These are phyloP conservation scores for Taphrina confusa DNA, from an alignment of 1,139 yeast species.

Conservation along the genomic window DNA sequence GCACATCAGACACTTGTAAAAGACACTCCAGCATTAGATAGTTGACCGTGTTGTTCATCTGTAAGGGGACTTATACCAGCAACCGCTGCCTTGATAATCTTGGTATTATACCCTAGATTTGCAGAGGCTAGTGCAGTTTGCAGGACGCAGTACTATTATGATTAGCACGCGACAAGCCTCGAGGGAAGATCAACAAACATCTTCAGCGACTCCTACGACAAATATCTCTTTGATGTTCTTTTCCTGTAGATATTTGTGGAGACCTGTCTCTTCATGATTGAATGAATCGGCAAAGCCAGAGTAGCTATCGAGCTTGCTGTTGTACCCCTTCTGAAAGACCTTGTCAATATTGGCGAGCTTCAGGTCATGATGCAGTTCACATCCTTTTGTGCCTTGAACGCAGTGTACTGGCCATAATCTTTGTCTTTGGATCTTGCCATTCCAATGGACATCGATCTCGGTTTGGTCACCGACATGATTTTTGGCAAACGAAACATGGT, in stretches of 20 bases:
- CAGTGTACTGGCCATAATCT: constrained; percentile 29
- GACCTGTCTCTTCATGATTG: constrained; percentile 18
- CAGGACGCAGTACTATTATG: constrained; percentile 12
- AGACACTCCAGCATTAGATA: neutral
- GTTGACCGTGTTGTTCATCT: neutral
- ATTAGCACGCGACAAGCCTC: neutral
- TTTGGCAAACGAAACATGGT: constrained; percentile 25
- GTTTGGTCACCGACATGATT: constrained; percentile 6
- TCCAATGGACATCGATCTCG: neutral
- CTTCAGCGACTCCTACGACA: constrained; percentile 31
- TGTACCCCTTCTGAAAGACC: constrained; percentile 20
- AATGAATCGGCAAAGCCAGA: constrained; percentile 28
- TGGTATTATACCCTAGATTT: constrained; percentile 7
- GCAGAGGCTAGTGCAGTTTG: constrained; percentile 25
- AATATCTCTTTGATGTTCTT: constrained; percentile 1
- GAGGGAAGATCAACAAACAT: too few species aligned
- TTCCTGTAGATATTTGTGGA: neutral
- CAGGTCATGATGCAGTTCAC: constrained; percentile 12
- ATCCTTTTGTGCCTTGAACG: constrained; percentile 18
- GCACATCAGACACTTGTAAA: neutral
- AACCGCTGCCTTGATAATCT: constrained; percentile 21
- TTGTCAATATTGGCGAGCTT: neutral
- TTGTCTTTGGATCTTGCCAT: constrained; percentile 3
- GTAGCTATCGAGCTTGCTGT: constrained; percentile 26
- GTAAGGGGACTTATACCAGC: constrained; percentile 7